Evolutionary conservation across 208 protist species (phyloP).

Genomic region (Acanthamoeba healyi): DNA sequence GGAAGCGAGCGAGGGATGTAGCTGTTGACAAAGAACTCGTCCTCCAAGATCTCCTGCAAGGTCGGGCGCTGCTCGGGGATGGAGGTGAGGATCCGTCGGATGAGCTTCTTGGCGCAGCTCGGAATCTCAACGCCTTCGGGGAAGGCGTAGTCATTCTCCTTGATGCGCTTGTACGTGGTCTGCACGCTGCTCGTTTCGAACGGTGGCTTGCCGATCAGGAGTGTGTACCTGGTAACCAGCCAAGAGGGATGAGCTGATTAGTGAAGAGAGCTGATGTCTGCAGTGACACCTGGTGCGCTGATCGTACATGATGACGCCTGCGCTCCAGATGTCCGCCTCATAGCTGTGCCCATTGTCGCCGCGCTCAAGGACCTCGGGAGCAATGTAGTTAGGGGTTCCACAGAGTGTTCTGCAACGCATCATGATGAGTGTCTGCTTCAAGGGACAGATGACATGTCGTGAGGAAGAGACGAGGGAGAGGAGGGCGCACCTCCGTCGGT

Average conservation of each 20-base stretch:
- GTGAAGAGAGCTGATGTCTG: too few species aligned
- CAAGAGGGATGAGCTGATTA: not conserved
- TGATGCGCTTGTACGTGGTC: constrained; percentile 97
- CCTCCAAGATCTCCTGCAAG: constrained; percentile 92
- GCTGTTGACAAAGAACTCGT: constrained; percentile 92
- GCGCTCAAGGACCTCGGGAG: constrained; percentile 92
- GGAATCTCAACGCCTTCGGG: constrained; percentile 90
- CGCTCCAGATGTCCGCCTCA: constrained; percentile 98
- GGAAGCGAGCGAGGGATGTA: constrained; percentile 35
- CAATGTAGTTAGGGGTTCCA: constrained; percentile 97
- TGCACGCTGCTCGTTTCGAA: constrained; percentile 98
- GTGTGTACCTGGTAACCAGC: constrained; percentile 90
- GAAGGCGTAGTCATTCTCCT: constrained; percentile 95
- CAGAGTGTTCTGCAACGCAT: constrained; percentile 94
- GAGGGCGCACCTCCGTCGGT: constrained; percentile 81
- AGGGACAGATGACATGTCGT: too few species aligned
- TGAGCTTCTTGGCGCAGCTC: constrained; percentile 92
- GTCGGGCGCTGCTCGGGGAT: constrained; percentile 92
- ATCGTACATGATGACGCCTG: constrained; percentile 97
- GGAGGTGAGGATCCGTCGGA: constrained; percentile 90
- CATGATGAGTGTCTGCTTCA: too few species aligned
- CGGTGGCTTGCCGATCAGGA: constrained; percentile 97
- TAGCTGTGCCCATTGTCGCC: constrained; percentile 94
- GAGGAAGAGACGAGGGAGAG: constrained; percentile 29
- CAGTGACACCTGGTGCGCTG: not conserved